phyloP scores from a whole-genome alignment of 352 stramenopile species.

The Phytophthora megakarya region DNA sequence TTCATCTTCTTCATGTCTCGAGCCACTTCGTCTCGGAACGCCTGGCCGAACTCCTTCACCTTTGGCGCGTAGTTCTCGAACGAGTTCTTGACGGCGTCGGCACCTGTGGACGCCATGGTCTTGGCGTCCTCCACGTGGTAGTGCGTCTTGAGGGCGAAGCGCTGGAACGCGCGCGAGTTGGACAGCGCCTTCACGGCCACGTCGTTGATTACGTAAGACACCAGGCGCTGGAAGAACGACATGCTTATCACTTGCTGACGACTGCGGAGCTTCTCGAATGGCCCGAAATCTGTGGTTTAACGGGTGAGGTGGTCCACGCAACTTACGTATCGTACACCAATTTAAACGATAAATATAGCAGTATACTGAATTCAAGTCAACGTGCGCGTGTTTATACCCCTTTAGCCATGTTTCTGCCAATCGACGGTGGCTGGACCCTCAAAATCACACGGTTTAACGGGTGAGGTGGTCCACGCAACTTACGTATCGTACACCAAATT shows the following conservation, averaged over 20 bases:
- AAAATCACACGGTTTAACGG: conserved; percentile 27
- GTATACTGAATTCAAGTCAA: not conserved
- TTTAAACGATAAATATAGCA: not conserved
- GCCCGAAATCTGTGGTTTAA: conserved; percentile 9
- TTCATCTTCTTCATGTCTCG: conserved; percentile 81
- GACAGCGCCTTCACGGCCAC: conserved; percentile 82
- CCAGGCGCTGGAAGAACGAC: conserved; percentile 85
- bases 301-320: conserved; percentile 4
- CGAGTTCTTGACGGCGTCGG: conserved; percentile 49
- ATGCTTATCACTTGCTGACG: conserved; percentile 25
- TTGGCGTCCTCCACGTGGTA: conserved; percentile 85
- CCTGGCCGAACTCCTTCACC: conserved; percentile 73
- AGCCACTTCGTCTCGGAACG: conserved; percentile 77
- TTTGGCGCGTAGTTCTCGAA: conserved; percentile 72
- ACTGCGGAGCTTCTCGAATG: conserved; percentile 30
- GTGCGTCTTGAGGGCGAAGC: conserved; percentile 86
- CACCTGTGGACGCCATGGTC: conserved; percentile 59
- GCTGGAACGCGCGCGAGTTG: conserved; percentile 84
- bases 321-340: not conserved
- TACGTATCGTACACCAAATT: not conserved
- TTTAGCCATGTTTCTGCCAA: conserved; percentile 28
- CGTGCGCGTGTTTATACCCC: conserved; percentile 13
- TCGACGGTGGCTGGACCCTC: conserved; percentile 20
- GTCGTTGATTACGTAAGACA: conserved; percentile 86
- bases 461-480: conserved; percentile 5